Conservation (phyloP, 805 yeast genomes). For the Pichia paraexigua region DNA sequence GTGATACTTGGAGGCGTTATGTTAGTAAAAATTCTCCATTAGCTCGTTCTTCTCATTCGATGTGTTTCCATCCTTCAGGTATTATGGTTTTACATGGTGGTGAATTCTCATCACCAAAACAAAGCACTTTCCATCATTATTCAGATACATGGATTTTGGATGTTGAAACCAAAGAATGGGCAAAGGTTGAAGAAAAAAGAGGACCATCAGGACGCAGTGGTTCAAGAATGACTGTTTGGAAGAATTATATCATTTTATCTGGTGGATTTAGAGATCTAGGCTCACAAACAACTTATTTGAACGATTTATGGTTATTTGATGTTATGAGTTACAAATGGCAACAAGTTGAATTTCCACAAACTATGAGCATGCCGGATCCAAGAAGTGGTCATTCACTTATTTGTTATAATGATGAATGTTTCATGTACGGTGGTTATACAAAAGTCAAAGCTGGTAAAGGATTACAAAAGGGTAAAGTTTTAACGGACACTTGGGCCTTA, state of each 20-base stretch:
- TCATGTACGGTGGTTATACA: constrained; percentile 88
- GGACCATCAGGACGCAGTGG: constrained; percentile 89
- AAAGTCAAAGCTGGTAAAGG: constrained; percentile 88
- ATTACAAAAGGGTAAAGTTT: constrained; percentile 81
- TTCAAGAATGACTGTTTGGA: constrained; percentile 86
- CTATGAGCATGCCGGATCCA: constrained; percentile 78
- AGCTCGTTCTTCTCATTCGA: constrained; percentile 89
- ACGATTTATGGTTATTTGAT: constrained; percentile 91
- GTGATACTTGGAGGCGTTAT: constrained; percentile 72
- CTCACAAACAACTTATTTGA: constrained; percentile 68
- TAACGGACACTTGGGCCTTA: constrained; percentile 78
- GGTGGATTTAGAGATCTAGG: constrained; percentile 96
- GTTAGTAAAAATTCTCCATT: constrained; percentile 82
- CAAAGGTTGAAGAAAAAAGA: constrained; percentile 62
- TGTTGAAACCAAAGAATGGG: constrained; percentile 79
- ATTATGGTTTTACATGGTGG: constrained; percentile 86
- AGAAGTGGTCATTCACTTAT: constrained; percentile 89
- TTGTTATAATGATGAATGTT: constrained; percentile 62
- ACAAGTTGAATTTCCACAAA: constrained; percentile 79
- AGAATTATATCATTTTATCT: constrained; percentile 72
- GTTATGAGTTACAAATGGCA: constrained; percentile 84
- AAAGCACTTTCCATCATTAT: constrained; percentile 89
- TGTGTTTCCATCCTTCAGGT: constrained; percentile 91
- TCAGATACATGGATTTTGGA: constrained; percentile 96
- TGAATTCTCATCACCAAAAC: constrained; percentile 94